Evolutionary conservation across 306 rosid genomes (phyloP), one percentile per base, ranked within the genome.

Genomic region (Cucurbita maxima): DNA sequence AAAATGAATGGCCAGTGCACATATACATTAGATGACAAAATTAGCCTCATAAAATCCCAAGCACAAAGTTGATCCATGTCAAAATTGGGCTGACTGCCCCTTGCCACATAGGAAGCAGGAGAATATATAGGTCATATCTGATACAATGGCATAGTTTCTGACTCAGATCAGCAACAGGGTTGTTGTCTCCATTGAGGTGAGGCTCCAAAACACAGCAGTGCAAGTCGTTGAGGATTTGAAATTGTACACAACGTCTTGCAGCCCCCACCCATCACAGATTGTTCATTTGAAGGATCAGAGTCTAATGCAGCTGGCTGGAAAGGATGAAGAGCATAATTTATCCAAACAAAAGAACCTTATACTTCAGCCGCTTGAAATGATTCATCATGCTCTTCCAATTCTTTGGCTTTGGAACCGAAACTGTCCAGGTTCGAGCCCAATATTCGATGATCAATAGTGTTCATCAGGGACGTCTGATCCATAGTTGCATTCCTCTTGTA

Each of bases 401-500:
- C 30, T 25, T 43, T 66, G 38, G 38, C 10, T 66, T 43, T 44
- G 14, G 34, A 18, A 58, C 71, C 87, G 62, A 79, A 75, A 19
- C 84, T 75, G 5, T 76, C 83, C 76, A 76, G 84, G 78, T 75
- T 82, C 19, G 86, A 83, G 10, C 79, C 85, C 76, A 62, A 78
- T 73, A 82, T 74, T 57, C 52, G 87, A 51, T 77, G 86, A 54
- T 76, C 79, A 37, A 66, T 56, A 63, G 75, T 80, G 73, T 56
- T 83, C 44, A 74, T 60, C 53, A 75, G 73, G 40, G 96, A 86
- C 41, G 80, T 81, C 56, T 85, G 88, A 77, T 90, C 96, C 57
- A 79, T 67, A 45, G 80, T 68, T 77, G 89, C 79, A 73, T 80
- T 93, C 81, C 82, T 88, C 84, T 93, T 93, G 81, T 90, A 90